Evolutionary conservation across 768 basidiomycete genomes (phyloP).

Genomic region (Collybia mongolica): DNA sequence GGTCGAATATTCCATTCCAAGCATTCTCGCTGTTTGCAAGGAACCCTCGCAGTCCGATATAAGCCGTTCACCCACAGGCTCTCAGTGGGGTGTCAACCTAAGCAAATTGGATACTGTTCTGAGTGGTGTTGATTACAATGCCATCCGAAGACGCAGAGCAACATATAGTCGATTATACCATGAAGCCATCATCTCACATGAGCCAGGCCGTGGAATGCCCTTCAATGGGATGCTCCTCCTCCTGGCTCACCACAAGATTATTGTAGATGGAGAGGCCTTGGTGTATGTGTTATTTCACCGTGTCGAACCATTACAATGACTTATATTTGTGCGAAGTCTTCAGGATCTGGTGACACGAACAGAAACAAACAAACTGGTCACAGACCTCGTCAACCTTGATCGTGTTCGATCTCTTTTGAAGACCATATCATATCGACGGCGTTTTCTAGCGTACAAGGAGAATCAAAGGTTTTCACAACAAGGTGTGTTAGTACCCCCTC

Average conservation of each 20-base stretch:
- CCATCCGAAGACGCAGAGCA: conserved; percentile 63
- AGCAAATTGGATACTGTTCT: conserved; percentile 58
- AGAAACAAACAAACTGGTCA: conserved; percentile 76
- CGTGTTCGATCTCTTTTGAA: conserved; percentile 78
- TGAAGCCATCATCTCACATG: conserved; percentile 76
- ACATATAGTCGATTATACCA: conserved; percentile 80
- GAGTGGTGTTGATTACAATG: conserved; percentile 59
- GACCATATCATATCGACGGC: conserved; percentile 69
- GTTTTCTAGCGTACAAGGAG: conserved; percentile 57
- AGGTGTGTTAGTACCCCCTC: conserved; percentile 27
- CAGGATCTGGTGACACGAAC: conserved; percentile 78
- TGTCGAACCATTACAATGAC: background rate
- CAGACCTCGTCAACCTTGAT: conserved; percentile 83
- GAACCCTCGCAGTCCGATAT: conserved; percentile 32
- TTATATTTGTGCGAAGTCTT: conserved; percentile 44
- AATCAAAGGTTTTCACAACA: conserved; percentile 30
- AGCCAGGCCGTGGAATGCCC: conserved; percentile 77
- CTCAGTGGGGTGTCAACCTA: conserved; percentile 55
- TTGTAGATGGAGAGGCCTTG: conserved; percentile 85
- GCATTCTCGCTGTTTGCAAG: conserved; percentile 53
- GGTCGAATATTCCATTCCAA: conserved; percentile 56
- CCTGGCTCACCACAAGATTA: conserved; percentile 88
- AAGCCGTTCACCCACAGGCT: conserved; percentile 15
- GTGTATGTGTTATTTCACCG: conserved; percentile 52
- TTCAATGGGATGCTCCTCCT: conserved; percentile 89